Percentiles rank a stretch among this genome's conserved stretches.
Evolutionary conservation across 345 rosid species (phyloP).

Genomic region (Populus alba): DNA sequence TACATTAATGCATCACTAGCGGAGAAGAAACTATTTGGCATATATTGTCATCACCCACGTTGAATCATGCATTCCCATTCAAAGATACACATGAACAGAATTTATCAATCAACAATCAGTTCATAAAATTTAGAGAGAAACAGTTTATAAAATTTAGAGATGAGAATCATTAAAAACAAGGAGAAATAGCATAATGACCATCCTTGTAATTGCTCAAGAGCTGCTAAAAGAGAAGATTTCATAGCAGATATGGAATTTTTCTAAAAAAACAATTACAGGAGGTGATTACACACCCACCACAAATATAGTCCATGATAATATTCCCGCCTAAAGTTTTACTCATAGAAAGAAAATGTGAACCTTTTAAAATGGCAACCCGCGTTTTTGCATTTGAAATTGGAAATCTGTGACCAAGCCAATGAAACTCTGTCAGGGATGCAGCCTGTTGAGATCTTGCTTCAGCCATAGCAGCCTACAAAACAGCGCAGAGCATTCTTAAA

Average conservation of each 20-base stretch:
- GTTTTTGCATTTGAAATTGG: slow-evolving; percentile 94
- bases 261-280: not conserved
- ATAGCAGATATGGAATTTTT: not conserved
- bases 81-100: not conserved
- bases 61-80: not conserved
- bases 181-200: not conserved
- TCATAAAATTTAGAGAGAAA: not conserved
- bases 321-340: not conserved
- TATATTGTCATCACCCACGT: not conserved
- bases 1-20: not conserved
- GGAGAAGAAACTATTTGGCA: not conserved
- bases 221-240: not conserved
- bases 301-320: not conserved
- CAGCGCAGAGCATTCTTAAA: not conserved
- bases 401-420: slow-evolving; percentile 91
- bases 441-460: slow-evolving; percentile 99
- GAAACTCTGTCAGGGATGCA: slow-evolving; percentile 90
- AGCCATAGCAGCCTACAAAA: slow-evolving; percentile 84
- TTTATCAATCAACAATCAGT: not conserved
- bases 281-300: not conserved
- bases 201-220: not conserved
- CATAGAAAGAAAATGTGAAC: slow-evolving; percentile 29
- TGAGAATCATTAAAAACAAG: not conserved
- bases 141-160: not conserved
- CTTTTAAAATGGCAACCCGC: slow-evolving; percentile 89